Evolutionary conservation across 768 basidiomycete species (phyloP), one percentile per base, ranked within the genome.

Genomic region (Amanita molliuscula): DNA sequence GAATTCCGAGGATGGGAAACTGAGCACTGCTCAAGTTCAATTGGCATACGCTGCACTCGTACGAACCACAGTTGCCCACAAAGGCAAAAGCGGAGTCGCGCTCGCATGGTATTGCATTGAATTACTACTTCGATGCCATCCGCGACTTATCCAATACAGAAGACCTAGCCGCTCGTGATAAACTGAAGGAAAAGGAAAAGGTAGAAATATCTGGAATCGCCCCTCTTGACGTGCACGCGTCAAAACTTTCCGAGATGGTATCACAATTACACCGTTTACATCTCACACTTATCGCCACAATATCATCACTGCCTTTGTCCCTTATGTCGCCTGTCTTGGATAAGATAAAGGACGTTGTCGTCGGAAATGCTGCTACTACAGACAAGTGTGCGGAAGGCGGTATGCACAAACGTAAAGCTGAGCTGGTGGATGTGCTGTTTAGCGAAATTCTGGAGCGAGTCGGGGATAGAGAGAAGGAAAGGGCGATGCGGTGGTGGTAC

Each of bases 31-130:
- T 0, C 91, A 92, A 58, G 72, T 92, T 6, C 67, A 82, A 25
- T 71, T 89, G 35, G 88, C 91, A 5, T 90, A 77, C 58, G 70
- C 82, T n/a, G 76, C 83, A 6, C 71, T 91, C 10, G 79, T 88
- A 21, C 68, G 74, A 53, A 75, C 79, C 48, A 83, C 85, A 0
- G 31, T 59, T 5, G 40, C 50, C 11, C 44, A 57, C 34, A 36
- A 54, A 18, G 15, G 25, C 8, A n/a, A 28, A 21, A 18, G 3
- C 6, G 48, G 34, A 34, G 55, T 56, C 51, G 66, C 74, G 0
- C 70, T 87, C n/a, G 79, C 79, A 3, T 84, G 82, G 78, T 75
- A 82, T 58, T 86, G 82, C 64, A 66, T 90, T 51, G 74, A 75
- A 45, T 59, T 72, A 29, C 67, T 88, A 25, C 61, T 85, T 85